Evolutionary conservation across 768 basidiomycete genomes (phyloP).

Genomic region (Collybia sp.): DNA sequence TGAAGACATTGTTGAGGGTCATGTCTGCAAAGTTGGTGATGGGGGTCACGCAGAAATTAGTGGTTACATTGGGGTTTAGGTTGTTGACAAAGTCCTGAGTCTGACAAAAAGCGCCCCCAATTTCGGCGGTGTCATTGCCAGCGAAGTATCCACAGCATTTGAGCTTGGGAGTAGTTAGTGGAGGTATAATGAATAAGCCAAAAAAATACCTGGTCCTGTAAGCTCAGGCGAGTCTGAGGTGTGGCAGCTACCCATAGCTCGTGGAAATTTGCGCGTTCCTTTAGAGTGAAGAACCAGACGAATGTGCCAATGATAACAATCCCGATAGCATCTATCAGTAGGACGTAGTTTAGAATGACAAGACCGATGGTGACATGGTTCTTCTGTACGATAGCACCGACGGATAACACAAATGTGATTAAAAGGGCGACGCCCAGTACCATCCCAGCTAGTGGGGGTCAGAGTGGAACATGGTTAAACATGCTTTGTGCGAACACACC

Average conservation of each 20-base stretch:
- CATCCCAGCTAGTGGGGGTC: constrained; percentile 51
- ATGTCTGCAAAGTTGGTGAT: constrained; percentile 64
- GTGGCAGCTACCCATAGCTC: constrained; percentile 45
- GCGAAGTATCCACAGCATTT: constrained; percentile 84
- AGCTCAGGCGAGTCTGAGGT: constrained; percentile 38
- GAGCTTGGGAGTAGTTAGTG: no score
- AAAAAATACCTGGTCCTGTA: constrained; percentile 70
- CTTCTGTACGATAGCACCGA: constrained; percentile 65
- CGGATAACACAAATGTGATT: constrained; percentile 63
- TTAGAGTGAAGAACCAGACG: constrained; percentile 80
- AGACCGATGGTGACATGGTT: constrained; percentile 69
- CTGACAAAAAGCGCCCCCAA: constrained; percentile 61
- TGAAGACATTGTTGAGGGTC: constrained; percentile 79
- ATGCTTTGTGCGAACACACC: constrained; percentile 34
- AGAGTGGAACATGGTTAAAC: not conserved
- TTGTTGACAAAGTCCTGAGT: constrained; percentile 33
- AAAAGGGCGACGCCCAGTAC: constrained; percentile 64
- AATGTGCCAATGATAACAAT: constrained; percentile 63
- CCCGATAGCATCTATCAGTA: constrained; percentile 58
- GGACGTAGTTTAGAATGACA: constrained; percentile 70
- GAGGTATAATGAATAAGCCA: not conserved
- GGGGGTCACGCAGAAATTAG: constrained; percentile 68
- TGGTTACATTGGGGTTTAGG: constrained; percentile 32
- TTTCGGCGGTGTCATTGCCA: constrained; percentile 50
- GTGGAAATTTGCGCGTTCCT: constrained; percentile 66